Conservation (phyloP, 208 protist species). For the Acanthamoeba lenticulata region DNA sequence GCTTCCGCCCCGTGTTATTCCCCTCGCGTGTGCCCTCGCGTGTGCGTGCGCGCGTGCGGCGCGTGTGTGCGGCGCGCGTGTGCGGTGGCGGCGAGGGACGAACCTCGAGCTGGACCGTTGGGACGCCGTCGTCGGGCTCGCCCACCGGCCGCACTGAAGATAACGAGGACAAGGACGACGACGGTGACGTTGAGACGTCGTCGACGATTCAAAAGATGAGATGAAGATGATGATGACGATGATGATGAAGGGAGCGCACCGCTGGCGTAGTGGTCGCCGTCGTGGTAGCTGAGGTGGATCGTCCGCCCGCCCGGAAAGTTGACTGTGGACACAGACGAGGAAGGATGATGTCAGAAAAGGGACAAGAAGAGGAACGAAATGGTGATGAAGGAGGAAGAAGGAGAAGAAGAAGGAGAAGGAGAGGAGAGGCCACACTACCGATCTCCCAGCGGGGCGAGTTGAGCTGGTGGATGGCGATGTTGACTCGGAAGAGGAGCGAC, state of each 20-base stretch:
- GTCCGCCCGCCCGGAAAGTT: conserved; percentile 20
- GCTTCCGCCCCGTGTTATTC: too few species aligned
- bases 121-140: not conserved
- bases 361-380: too few species aligned
- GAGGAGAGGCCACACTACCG: not conserved
- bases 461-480: conserved; percentile 76
- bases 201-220: too few species aligned
- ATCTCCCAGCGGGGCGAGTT: conserved; percentile 67
- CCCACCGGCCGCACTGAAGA: not conserved
- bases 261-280: conserved; percentile 74
- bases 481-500: conserved; percentile 69
- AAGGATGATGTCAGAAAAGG: too few species aligned
- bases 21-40: not conserved
- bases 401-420: too few species aligned
- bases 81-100: not conserved
- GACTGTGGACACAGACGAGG: conserved; percentile 16
- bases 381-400: too few species aligned
- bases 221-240: not conserved
- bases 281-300: conserved; percentile 77
- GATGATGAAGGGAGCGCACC: not conserved
- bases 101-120: not conserved
- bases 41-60: not conserved
- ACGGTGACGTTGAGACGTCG: too few species aligned
- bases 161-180: too few species aligned
- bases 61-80: not conserved